These are phyloP conservation scores for Croton setiger DNA, from an alignment of 441 rosid genomes.

Conservation along the genomic window DNA sequence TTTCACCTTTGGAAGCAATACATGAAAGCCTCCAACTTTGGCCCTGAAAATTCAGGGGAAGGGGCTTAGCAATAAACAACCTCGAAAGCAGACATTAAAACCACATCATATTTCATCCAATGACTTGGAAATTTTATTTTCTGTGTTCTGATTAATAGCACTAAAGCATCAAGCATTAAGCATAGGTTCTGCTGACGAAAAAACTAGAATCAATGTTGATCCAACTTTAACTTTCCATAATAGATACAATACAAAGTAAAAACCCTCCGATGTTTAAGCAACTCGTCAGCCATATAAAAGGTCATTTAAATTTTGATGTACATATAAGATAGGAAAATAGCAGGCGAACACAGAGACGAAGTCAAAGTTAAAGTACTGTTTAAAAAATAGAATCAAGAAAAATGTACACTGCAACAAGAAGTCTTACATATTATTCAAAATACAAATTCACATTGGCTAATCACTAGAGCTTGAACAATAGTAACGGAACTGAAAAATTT, in stretches of 20 bases:
- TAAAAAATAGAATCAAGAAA: conserved; percentile 18
- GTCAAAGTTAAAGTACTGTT: too few species aligned
- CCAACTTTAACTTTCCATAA: background rate
- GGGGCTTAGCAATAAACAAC: conserved; percentile 38
- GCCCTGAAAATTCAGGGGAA: conserved; percentile 51
- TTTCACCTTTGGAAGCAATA: conserved; percentile 53
- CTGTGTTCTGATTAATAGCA: background rate
- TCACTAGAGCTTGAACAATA: conserved; percentile 24
- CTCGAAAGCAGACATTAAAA: conserved; percentile 21
- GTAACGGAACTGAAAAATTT: conserved; percentile 27
- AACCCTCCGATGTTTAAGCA: conserved; percentile 3
- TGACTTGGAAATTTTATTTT: background rate
- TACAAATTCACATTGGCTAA: conserved; percentile 31
- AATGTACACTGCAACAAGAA: conserved; percentile 29
- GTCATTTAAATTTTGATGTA: background rate
- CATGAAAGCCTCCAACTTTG: conserved; percentile 46
- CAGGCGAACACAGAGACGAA: background rate
- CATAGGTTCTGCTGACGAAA: background rate
- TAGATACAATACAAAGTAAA: background rate
- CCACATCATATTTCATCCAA: conserved; percentile 11
- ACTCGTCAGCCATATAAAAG: background rate
- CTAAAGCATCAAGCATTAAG: background rate
- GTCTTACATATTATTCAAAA: conserved; percentile 28
- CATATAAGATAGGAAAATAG: background rate
- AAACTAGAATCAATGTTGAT: background rate